Evolutionary conservation across 306 rosid genomes (phyloP).

Genomic region (Pterocarpus santalinus): DNA sequence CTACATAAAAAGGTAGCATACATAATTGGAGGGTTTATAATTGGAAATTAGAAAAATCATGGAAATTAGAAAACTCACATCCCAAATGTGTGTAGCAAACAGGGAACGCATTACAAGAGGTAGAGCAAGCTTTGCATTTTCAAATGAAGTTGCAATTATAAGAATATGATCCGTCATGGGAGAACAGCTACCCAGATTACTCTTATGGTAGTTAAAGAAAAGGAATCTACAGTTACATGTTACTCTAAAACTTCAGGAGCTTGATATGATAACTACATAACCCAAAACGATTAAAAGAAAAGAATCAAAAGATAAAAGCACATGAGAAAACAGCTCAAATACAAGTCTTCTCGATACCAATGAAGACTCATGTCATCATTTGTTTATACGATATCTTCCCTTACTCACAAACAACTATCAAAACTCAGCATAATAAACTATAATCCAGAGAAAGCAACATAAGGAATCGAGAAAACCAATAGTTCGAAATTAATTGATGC

Average conservation of each 20-base stretch:
- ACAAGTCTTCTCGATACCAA: conserved; percentile 17
- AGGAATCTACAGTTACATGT: neutral
- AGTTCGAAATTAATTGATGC: neutral
- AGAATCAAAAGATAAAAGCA: neutral
- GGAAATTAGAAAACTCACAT: neutral
- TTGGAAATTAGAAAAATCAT: neutral
- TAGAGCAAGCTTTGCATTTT: conserved; percentile 6
- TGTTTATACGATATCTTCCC: conserved; percentile 15
- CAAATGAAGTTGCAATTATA: conserved; percentile 25
- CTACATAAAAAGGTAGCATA: conserved; percentile 49
- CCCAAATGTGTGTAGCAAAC: conserved; percentile 38
- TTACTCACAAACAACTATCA: conserved; percentile 23
- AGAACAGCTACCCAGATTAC: neutral
- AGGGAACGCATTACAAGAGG: neutral
- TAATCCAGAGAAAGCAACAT: conserved; percentile 37
- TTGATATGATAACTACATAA: conserved; percentile 30
- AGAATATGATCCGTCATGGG: conserved; percentile 25
- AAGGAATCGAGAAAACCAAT: neutral
- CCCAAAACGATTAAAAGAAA: conserved; percentile 34
- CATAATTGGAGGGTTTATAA: conserved; percentile 27
- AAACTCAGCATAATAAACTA: conserved; percentile 24
- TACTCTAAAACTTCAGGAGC: conserved; percentile 15
- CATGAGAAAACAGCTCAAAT: conserved; percentile 15
- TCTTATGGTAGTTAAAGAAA: conserved; percentile 2
- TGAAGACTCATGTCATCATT: neutral